A percentile compares a stretch with the other conserved stretches of the same genome.
These are phyloP conservation scores for Schizophyllum commune DNA, from an alignment of 1,284 basidiomycete species.

Conservation along the genomic window DNA sequence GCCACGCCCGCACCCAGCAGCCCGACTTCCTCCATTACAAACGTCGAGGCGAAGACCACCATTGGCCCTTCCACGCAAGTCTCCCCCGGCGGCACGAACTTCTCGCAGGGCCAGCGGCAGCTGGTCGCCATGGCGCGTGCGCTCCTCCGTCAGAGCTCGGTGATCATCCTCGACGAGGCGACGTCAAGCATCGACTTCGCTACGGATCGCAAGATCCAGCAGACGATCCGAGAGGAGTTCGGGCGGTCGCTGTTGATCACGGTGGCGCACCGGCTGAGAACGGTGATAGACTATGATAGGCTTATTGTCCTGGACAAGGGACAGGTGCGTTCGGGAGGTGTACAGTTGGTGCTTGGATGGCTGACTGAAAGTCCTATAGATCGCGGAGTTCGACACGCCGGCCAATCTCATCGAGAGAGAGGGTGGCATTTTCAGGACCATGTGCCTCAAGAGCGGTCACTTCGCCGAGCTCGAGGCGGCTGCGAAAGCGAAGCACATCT, in stretches of 20 bases:
- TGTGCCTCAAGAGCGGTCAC: slow-evolving; percentile 80
- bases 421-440: slow-evolving; percentile 66
- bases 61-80: slow-evolving; percentile 68
- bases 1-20: slow-evolving; percentile 65
- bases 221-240: slow-evolving; percentile 77
- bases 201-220: slow-evolving; percentile 73
- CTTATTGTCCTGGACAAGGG: slow-evolving; percentile 81
- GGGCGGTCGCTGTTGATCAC: slow-evolving; percentile 39
- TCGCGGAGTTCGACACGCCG: slow-evolving; percentile 82
- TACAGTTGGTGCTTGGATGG: background rate
- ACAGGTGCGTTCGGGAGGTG: slow-evolving; percentile 22
- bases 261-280: slow-evolving; percentile 67
- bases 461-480: slow-evolving; percentile 60
- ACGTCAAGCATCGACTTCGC: slow-evolving; percentile 72
- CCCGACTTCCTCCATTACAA: slow-evolving; percentile 34
- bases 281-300: slow-evolving; percentile 74
- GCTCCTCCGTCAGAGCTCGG: slow-evolving; percentile 64
- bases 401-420: slow-evolving; percentile 67
- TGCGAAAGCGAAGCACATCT: slow-evolving; percentile 37
- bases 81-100: slow-evolving; percentile 75
- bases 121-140: slow-evolving; percentile 77
- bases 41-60: slow-evolving; percentile 40
- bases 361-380: slow-evolving; percentile 18
- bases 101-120: slow-evolving; percentile 81
- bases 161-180: slow-evolving; percentile 82